These are phyloP conservation scores for Sporothrix variecibatus DNA, from an alignment of 2,329 filamentous ascomycete genomes.

Conservation along the genomic window DNA sequence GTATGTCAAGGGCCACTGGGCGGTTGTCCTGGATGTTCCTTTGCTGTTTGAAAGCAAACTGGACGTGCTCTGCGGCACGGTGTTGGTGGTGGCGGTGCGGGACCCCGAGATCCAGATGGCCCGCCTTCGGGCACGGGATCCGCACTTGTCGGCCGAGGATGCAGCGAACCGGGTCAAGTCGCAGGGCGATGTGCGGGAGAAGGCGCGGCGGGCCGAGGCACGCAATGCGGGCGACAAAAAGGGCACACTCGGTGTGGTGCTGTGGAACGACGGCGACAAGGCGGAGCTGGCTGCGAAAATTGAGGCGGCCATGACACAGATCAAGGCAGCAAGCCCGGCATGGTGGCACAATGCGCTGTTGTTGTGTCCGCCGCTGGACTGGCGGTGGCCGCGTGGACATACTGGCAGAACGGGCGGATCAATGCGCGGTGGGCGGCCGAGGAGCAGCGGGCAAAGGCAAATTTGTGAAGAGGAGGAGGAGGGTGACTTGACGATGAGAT, in stretches of 20 bases:
- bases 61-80: conserved; percentile 80
- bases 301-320: conserved; percentile 61
- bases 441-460: conserved; percentile 51
- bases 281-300: conserved; percentile 70
- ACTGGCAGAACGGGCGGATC: conserved; percentile 70
- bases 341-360: conserved; percentile 80
- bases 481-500: background rate
- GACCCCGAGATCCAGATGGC: conserved; percentile 82
- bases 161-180: conserved; percentile 82
- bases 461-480: conserved; percentile 37
- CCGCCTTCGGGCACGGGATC: conserved; percentile 72
- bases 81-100: conserved; percentile 81
- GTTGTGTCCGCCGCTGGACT: conserved; percentile 75
- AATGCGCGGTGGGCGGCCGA: conserved; percentile 70
- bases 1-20: conserved; percentile 79
- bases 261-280: conserved; percentile 85
- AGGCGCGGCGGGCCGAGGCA: conserved; percentile 73
- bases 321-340: conserved; percentile 65
- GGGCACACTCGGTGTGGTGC: conserved; percentile 62
- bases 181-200: conserved; percentile 82
- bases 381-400: conserved; percentile 67
- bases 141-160: conserved; percentile 79
- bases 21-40: conserved; percentile 88
- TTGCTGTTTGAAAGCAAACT: conserved; percentile 86
- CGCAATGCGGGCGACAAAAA: conserved; percentile 56